Evolutionary conservation across 345 rosid species (phyloP), one percentile per base, ranked within the genome.

Genomic region (Camelina sativa): DNA sequence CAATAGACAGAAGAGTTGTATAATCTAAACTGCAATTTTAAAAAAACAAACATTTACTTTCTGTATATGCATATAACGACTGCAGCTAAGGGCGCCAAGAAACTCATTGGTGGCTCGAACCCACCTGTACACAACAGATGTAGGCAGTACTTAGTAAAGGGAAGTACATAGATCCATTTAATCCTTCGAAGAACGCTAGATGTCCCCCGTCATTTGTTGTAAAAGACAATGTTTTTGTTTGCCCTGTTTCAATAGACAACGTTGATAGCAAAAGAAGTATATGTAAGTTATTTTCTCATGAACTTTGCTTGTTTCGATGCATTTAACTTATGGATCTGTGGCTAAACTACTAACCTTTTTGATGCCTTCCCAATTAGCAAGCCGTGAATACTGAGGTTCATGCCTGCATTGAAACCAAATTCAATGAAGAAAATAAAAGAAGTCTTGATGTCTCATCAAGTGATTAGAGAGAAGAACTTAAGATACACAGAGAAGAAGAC

Each of bases 361-460:
- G 25, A 93, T 93, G 83, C 97, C 97, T 78, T 93, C 97, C 97
- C 97, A 93, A 64, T 93, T 87, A 58, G 97, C 96, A 76, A 93
- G 96, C 65, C 91, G 87, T 74, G 96, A 61, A 80, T 86, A 91
- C 20, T n/a, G 92, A 77, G 96, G 91, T 79, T 93, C 87, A 66
- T 93, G 98, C 67, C 98, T 93, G 83, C 83, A 85, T 52, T 47
- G 70, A 46, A 72, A 71, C 43, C 17, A 60, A 30, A 30, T n/a
- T n/a, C 1, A 48, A 46, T 69, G 30, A 69, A 25, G 63, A 55
- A 55, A 40, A 17, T 25, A 11, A 47, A 57, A 66, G 43, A 74
- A 43, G 17, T 34, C 23, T 7, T 11, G 11, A 58, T 59, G 10
- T 41, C 46, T 17, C 2, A 67, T 47, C 34, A 22, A 32, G 9